Conservation (phyloP, 2,329 filamentous ascomycete genomes). For the Cercospora sp. region DNA sequence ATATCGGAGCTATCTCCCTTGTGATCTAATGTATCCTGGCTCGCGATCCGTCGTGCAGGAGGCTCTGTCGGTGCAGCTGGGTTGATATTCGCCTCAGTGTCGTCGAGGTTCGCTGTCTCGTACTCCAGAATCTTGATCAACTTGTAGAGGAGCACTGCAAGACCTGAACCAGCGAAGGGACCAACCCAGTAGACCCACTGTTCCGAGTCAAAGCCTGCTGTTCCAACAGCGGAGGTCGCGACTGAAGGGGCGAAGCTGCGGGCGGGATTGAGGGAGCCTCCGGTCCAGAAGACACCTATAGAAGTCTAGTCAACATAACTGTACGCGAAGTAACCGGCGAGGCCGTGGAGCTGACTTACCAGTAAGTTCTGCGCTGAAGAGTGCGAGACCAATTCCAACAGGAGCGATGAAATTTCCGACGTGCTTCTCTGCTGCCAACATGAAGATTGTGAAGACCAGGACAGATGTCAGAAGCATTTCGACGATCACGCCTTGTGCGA, state of each 20-base stretch:
- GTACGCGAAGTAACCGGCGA: too few species aligned
- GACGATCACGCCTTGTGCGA: slow-evolving; percentile 42
- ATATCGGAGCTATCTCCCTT: slow-evolving; percentile 3
- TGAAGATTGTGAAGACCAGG: slow-evolving; percentile 39
- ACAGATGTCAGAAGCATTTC: slow-evolving; percentile 39
- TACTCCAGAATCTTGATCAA: slow-evolving; percentile 53
- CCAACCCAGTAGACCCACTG: slow-evolving; percentile 58
- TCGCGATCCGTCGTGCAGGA: background rate
- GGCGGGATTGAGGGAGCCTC: slow-evolving; percentile 39
- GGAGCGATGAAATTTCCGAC: slow-evolving; percentile 38
- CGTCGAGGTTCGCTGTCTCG: slow-evolving; percentile 47
- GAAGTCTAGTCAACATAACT: too few species aligned
- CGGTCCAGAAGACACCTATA: slow-evolving; percentile 34
- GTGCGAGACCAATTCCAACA: slow-evolving; percentile 33
- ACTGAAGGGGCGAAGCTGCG: slow-evolving; percentile 39
- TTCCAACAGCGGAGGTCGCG: slow-evolving; percentile 13
- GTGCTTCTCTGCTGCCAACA: slow-evolving; percentile 41
- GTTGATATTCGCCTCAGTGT: too few species aligned
- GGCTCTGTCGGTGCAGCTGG: background rate
- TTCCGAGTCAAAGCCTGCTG: slow-evolving; percentile 25
- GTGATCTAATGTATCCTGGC: background rate
- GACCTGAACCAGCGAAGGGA: slow-evolving; percentile 48
- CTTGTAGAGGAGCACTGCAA: slow-evolving; percentile 52
- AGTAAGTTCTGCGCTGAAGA: slow-evolving; percentile 30
- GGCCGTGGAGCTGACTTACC: background rate